A percentile compares a stretch with the other conserved stretches of the same genome.
These are phyloP conservation scores for Coccinonectria pachysandricola DNA, from an alignment of 2,329 filamentous ascomycete genomes.

Conservation along the genomic window DNA sequence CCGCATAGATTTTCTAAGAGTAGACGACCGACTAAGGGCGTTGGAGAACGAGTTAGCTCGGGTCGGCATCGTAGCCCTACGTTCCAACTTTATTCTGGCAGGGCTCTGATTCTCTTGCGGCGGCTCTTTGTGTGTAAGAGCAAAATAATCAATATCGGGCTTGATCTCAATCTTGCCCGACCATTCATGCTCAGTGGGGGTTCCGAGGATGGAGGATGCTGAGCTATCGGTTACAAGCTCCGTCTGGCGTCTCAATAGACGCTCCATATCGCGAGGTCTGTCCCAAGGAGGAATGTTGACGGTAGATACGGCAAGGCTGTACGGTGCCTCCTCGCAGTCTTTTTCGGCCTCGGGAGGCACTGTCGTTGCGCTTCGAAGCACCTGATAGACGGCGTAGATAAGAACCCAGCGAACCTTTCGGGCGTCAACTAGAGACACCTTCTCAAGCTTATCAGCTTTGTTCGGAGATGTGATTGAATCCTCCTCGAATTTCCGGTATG, in stretches of 20 bases:
- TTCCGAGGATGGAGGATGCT: slow-evolving; percentile 6
- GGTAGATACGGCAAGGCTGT: slow-evolving; percentile 40
- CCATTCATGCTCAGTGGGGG: slow-evolving; percentile 2
- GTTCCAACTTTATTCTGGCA: slow-evolving; percentile 9
- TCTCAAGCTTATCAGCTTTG: slow-evolving; percentile 46
- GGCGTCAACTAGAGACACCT: slow-evolving; percentile 48
- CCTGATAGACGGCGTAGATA: slow-evolving; percentile 63
- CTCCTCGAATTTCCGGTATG: slow-evolving; percentile 62
- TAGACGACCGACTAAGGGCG: slow-evolving; percentile 22
- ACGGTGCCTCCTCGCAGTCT: slow-evolving; percentile 44
- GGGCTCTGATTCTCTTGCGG: slow-evolving; percentile 3
- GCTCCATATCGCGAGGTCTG: slow-evolving; percentile 18
- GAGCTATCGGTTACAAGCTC: slow-evolving; percentile 13
- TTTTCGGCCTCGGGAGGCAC: slow-evolving; percentile 48
- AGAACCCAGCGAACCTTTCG: slow-evolving; percentile 72
- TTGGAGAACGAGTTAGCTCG: slow-evolving; percentile 22
- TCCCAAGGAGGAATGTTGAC: slow-evolving; percentile 37
- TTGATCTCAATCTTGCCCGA: slow-evolving; percentile 32
- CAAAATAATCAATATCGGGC: slow-evolving; percentile 47
- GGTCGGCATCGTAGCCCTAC: slow-evolving; percentile 8
- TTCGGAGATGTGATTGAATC: slow-evolving; percentile 38
- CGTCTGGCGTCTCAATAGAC: slow-evolving; percentile 20
- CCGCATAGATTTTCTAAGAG: slow-evolving; percentile 25
- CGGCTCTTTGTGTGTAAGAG: slow-evolving; percentile 27
- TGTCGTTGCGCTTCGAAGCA: slow-evolving; percentile 53